Evolutionary conservation across 2,329 filamentous ascomycete genomes (phyloP).

Genomic region (Chrysoporthe cubensis): DNA sequence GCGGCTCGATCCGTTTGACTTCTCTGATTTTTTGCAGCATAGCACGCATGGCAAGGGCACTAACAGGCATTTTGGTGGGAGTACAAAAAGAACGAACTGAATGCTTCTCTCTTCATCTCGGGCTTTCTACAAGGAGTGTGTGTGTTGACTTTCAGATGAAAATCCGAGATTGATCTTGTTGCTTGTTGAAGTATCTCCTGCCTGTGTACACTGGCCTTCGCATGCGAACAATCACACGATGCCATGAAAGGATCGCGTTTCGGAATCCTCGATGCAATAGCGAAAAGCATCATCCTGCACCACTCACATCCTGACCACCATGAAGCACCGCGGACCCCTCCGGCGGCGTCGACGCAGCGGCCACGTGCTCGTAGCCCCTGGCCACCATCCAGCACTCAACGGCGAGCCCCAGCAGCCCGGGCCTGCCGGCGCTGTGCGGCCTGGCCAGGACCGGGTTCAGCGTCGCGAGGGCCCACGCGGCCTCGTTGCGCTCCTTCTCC

Average conservation of each 20-base stretch:
- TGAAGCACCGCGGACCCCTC: too few relatives aligned
- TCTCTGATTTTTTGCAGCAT: neutral
- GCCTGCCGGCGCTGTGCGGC: neutral
- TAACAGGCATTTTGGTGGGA: slow-evolving; percentile 2
- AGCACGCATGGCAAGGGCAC: slow-evolving; percentile 4
- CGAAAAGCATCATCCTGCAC: too few relatives aligned
- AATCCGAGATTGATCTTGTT: neutral
- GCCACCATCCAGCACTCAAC: neutral
- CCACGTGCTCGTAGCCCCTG: neutral
- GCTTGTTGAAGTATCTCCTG: neutral
- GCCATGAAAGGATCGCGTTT: too few relatives aligned
- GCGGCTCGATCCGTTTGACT: neutral
- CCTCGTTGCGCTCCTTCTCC: neutral
- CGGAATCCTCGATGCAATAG: too few relatives aligned
- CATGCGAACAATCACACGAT: too few relatives aligned
- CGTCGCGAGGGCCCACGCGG: neutral
- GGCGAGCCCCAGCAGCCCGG: neutral
- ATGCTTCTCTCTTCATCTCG: neutral
- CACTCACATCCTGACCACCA: too few relatives aligned
- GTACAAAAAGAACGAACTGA: neutral
- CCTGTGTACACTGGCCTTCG: neutral
- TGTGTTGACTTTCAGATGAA: neutral
- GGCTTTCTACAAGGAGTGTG: neutral
- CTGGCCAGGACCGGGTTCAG: neutral
- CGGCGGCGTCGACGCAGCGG: neutral